Base-by-base conservation (phyloP, 2,329 filamentous ascomycete species). In the Bertia moriformis region DNA sequence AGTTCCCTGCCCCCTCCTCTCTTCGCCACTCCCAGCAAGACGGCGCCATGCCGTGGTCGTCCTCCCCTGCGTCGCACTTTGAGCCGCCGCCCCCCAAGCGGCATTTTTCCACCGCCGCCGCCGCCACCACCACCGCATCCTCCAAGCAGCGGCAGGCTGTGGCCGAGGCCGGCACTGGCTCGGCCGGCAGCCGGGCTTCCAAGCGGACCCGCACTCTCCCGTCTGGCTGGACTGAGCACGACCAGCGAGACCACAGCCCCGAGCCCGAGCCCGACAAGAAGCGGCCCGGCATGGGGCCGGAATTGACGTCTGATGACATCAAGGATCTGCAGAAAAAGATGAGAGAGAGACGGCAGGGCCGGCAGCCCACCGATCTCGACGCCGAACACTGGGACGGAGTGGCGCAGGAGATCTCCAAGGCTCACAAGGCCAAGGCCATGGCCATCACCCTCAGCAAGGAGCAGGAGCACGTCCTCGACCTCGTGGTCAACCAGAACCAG, bases 371-470 rank as follows among this genome's bases (percentile, higher is more conserved):
- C 32, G 7, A 15, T n/a, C 17, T 36, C 32, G 7, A 55, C n/a
- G n/a, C 55, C 18, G 52, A 53, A 27, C 65, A 55, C 45, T 57
- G 61, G 43, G 61, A 60, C 43, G 56, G 57, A 46, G 33, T 47
- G 40, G 35, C 49, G n/a, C n/a, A n/a, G n/a, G n/a, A n/a, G 42
- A 15, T 52, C 32, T 38, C 48, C 43, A 45, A 63, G 50, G 43
- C 43, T 27, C 58, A 64, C 39, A 42, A 49, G 12, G 44, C 58
- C 41, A 53, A 58, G 51, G 56, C 72, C 41, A 60, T 73, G 18
- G 60, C 69, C 7, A 70, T 93, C 7, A 78, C 80, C 41, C 66
- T 98, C 24, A 95, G 85, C 53, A 72, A 81, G 12, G 91, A 98
- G 54, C 91, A 98, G 58, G 71, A 75, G 43, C 76, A 83, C 42